Base-by-base conservation (phyloP, 148 eudicot genomes). In the Silene latifolia region DNA sequence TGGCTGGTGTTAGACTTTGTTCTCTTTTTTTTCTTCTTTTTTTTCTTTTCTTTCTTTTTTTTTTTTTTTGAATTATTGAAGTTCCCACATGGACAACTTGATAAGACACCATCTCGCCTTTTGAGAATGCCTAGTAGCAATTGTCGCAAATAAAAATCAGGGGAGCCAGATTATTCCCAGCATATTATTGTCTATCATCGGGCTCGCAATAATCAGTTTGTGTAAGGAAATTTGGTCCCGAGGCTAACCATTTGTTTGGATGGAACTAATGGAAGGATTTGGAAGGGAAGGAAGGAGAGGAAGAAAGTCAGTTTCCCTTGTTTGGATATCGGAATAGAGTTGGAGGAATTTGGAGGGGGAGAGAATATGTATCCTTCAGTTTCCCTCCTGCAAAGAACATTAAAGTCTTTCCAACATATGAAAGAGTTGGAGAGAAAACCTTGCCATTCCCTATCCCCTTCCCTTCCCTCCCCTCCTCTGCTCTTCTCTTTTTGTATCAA, bases 71-170 rank as follows among this genome's bases (percentile, higher is more conserved):
- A 23, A 13, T 39, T 39, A 39, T 7, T 39, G 44, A 6, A 0
- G 39, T 27, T 29, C 46, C 32, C 69, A 65, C 69, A 29, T 17
- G 69, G 69, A 65, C 47, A 18, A 29, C 21, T 65, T 65, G 46
- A 65, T 65, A 4, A 18, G 69, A 65, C 69, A 65, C 35, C 21
- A 35, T 65, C 63, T 21, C 24, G 14, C 27, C 27, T 60, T 60
- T 14, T 51, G 14, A 15, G 56, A 11, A 12, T 13, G 56, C 18
- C 56, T 51, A 11, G 18, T 51, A 51, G 56, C 56, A 51, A 51
- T 51, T 51, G 56, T 51, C 17, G 17, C 18, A 14, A 48, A 51
- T 51, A 51, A 51, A 13, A 51, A 13, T 3, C 0, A 1, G 18
- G 56, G 0, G 4, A 51, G 15, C 56, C 56, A 51, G 56, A 51